phyloP scores from a whole-genome alignment of 352 stramenopile species.

The Phytophthora pluvialis region DNA sequence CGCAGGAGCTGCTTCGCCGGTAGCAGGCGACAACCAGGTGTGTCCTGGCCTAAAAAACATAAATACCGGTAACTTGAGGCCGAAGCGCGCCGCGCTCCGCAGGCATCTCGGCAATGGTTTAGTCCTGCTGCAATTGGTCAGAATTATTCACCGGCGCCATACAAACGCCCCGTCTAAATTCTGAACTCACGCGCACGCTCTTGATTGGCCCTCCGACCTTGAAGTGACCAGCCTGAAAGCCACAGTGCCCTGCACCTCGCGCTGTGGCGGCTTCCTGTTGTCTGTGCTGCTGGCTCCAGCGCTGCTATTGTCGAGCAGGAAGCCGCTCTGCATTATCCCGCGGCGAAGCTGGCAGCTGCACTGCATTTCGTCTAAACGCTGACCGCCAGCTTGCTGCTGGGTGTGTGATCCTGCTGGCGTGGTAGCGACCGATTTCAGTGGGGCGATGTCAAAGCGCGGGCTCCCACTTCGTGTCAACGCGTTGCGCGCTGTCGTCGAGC shows the following conservation, averaged over 20 bases:
- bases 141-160: background rate
- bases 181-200: constrained; percentile 8
- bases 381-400: constrained; percentile 1
- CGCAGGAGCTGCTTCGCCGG: constrained; percentile 1
- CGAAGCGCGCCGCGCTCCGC: background rate
- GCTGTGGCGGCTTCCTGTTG: background rate
- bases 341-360: background rate
- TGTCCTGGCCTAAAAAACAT: background rate
- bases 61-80: background rate
- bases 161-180: constrained; percentile 20
- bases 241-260: background rate
- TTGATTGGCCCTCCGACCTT: constrained; percentile 19
- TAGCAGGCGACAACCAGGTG: background rate
- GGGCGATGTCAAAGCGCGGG: background rate
- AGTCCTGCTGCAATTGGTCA: background rate
- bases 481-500: background rate
- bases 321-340: background rate
- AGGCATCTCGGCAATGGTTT: constrained; percentile 2
- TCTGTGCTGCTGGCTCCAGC: background rate
- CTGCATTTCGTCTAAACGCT: constrained; percentile 13
- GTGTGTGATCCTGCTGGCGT: constrained; percentile 2
- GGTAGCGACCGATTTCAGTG: constrained; percentile 5
- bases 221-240: constrained; percentile 6
- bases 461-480: background rate
- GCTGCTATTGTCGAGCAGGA: constrained; percentile 1